Evolutionary conservation across 2,329 filamentous ascomycete genomes (phyloP).

Genomic region (Ilyonectria robusta): DNA sequence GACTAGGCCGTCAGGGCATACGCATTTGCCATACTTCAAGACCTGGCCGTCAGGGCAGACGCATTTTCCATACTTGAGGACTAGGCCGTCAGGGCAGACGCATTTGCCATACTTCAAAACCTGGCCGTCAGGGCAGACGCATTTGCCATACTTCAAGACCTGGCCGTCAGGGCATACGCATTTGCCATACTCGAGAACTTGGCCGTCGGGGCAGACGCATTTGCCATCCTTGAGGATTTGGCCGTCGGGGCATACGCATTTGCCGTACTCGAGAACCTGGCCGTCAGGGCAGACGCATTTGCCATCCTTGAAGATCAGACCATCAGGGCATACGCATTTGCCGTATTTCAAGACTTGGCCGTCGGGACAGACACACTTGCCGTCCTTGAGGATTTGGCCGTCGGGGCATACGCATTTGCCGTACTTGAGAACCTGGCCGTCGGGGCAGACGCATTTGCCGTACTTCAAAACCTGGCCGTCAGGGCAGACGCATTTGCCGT

Average conservation of each 20-base stretch:
- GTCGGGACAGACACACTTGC: neutral
- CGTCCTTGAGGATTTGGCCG: neutral
- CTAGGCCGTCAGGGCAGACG: neutral
- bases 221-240: neutral
- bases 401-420: neutral
- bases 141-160: neutral
- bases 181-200: neutral
- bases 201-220: neutral
- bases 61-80: neutral
- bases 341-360: neutral
- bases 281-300: neutral
- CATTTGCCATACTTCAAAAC: neutral
- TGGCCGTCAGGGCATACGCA: neutral
- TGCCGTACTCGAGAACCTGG: neutral
- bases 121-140: neutral
- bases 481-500: neutral
- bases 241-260: neutral
- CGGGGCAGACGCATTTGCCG: neutral
- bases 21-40: neutral
- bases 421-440: neutral
- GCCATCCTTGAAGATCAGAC: neutral
- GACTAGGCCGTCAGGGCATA: neutral
- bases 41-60: neutral
- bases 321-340: neutral
- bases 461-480: neutral